Base-by-base conservation (phyloP, 2,329 filamentous ascomycete genomes). In the Phialophora chinensis region DNA sequence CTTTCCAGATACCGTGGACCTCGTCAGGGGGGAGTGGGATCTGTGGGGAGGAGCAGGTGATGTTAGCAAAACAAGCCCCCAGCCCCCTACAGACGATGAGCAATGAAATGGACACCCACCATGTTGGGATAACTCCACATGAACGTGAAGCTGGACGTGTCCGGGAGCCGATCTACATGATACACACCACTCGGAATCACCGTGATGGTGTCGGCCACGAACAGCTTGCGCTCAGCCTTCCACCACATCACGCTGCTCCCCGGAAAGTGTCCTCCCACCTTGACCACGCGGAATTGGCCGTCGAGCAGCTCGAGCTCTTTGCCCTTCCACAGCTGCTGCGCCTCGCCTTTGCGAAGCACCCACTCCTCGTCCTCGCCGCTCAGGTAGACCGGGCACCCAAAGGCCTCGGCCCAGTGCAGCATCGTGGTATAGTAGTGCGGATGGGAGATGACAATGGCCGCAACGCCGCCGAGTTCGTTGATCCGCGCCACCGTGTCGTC, bases 371-470 rank as follows among this genome's bases (percentile, higher is more conserved):
- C 91, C 64, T 90, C 88, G 4, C 77, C 76, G 0, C 88, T 82
- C 0, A 91, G 73, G 72, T 91, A 93, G 0, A 95, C 87, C 0
- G 87, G 88, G 72, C 91, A 93, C 5, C 78, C 71, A 71, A 95
- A 94, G 0, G 83, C 82, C 54, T 80, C 75, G 0, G 90, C 88
- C 91, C 91, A 96, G 71, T 90, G 86, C 0, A 90, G 77, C 75
- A 92, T 89, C 2, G 91, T 90, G 12, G 88, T 88, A 78, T 91
- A 95, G 78, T 91, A 96, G 75, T 96, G 92, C 60, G 91, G 92
- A 77, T 96, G 91, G 11, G 85, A 88, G 68, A 93, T 91, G 70
- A 87, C 87, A 53, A 95, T 93, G 0, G 89, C 90, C 38, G 81
- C 80, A 10, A 96, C 74, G 0, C 90, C 90, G 50, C 91, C 91